phyloP scores from a whole-genome alignment of 768 basidiomycete genomes.

The Russula ochroleuca region DNA sequence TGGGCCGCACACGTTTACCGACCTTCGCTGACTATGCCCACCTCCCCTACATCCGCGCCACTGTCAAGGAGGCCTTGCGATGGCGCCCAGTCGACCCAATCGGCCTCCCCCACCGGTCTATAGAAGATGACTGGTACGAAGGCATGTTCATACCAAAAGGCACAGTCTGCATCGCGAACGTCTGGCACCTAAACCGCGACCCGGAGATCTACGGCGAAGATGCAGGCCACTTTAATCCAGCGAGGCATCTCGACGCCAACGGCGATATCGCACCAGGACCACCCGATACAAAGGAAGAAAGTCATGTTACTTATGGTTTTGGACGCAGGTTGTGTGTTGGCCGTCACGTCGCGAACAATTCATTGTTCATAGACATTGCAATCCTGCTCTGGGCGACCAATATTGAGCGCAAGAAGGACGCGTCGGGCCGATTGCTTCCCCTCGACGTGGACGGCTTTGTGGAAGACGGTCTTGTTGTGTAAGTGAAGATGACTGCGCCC shows the following conservation, averaged over 20 bases:
- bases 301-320: constrained; percentile 24
- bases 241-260: constrained; percentile 22
- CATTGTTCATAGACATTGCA: constrained; percentile 25
- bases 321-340: constrained; percentile 27
- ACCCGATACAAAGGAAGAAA: constrained; percentile 27
- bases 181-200: constrained; percentile 26
- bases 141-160: constrained; percentile 28
- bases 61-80: constrained; percentile 26
- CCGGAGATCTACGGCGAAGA: constrained; percentile 26
- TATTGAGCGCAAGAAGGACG: constrained; percentile 21
- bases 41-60: constrained; percentile 26
- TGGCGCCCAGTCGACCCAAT: constrained; percentile 27
- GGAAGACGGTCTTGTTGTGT: constrained; percentile 27
- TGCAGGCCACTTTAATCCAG: constrained; percentile 24
- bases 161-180: constrained; percentile 25
- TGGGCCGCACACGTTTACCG: constrained; percentile 24
- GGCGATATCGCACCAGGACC: constrained; percentile 21
- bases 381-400: constrained; percentile 21
- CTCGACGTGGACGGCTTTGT: constrained; percentile 26
- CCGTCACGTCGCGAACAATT: constrained; percentile 25
- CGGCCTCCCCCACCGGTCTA: constrained; percentile 26
- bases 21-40: constrained; percentile 23
- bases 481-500: background rate
- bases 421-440: constrained; percentile 10
- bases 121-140: constrained; percentile 28